Conservation (phyloP, 305 asterid species). For the Fraxinus velutina region DNA sequence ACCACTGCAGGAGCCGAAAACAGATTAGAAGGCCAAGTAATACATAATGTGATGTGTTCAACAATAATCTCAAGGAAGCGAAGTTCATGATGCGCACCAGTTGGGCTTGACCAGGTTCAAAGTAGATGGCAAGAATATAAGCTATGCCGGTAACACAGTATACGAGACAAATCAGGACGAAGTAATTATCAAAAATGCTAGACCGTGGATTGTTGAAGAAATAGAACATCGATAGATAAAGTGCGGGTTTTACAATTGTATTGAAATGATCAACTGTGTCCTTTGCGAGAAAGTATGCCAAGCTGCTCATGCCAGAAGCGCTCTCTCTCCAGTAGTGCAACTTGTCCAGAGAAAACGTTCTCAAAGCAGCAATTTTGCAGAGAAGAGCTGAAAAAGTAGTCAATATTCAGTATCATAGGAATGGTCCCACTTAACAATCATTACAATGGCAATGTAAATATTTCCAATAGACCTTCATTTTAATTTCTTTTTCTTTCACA, state of each 20-base stretch:
- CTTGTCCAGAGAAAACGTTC: conserved; percentile 69
- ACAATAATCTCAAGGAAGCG: conserved; percentile 13
- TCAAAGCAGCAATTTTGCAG: conserved; percentile 65
- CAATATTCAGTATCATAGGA: background rate
- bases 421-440: background rate
- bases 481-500: background rate
- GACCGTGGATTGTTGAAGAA: conserved; percentile 84
- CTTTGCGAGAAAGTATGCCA: conserved; percentile 72
- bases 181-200: conserved; percentile 55
- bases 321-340: conserved; percentile 85
- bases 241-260: conserved; percentile 68
- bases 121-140: conserved; percentile 73
- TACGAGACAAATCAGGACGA: conserved; percentile 61
- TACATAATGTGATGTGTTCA: conserved; percentile 7
- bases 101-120: conserved; percentile 71
- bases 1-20: conserved; percentile 42
- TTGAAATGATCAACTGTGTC: conserved; percentile 72
- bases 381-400: conserved; percentile 47
- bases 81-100: conserved; percentile 41
- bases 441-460: background rate
- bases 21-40: background rate
- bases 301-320: conserved; percentile 73
- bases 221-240: conserved; percentile 75
- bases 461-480: background rate
- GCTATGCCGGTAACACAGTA: conserved; percentile 85